Conservation (phyloP, 768 basidiomycete species). For the Saitozyma podzolica region DNA sequence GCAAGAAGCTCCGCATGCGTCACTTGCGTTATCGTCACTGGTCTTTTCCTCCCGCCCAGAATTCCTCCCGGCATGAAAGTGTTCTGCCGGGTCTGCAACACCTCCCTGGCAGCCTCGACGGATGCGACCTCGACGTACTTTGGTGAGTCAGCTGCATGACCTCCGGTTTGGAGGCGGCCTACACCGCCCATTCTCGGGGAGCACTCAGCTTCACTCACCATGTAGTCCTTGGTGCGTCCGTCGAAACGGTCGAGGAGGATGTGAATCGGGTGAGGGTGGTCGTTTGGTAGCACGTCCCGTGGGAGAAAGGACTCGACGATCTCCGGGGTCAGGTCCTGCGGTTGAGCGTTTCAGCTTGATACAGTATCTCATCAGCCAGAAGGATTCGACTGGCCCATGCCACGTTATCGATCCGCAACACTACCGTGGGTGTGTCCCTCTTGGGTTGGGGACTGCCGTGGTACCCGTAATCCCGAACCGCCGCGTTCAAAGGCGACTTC, state of each 20-base stretch:
- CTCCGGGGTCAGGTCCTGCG: constrained; percentile 41
- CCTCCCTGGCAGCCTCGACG: constrained; percentile 25
- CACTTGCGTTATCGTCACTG: constrained; percentile 38
- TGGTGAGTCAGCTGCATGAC: background rate
- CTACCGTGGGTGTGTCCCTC: background rate
- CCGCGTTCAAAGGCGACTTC: no score
- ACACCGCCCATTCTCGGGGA: background rate
- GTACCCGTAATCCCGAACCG: no score
- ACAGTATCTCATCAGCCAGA: background rate
- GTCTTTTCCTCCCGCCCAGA: constrained; percentile 25
- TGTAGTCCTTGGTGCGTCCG: constrained; percentile 42
- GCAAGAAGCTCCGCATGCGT: constrained; percentile 31
- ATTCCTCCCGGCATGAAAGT: constrained; percentile 36
- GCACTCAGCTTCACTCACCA: constrained; percentile 23
- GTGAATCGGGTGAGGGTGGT: constrained; percentile 34
- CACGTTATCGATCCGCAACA: constrained; percentile 46
- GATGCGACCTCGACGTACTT: constrained; percentile 43
- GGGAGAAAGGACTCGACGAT: constrained; percentile 36
- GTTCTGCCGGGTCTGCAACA: constrained; percentile 40
- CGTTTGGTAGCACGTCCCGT: constrained; percentile 16
- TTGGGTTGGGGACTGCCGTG: no score
- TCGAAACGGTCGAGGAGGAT: constrained; percentile 40
- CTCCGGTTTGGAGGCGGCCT: background rate
- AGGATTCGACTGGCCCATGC: constrained; percentile 35
- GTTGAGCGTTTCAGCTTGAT: background rate